These are phyloP conservation scores for Stellera chamaejasme DNA, from an alignment of 345 rosid species.

Conservation along the genomic window DNA sequence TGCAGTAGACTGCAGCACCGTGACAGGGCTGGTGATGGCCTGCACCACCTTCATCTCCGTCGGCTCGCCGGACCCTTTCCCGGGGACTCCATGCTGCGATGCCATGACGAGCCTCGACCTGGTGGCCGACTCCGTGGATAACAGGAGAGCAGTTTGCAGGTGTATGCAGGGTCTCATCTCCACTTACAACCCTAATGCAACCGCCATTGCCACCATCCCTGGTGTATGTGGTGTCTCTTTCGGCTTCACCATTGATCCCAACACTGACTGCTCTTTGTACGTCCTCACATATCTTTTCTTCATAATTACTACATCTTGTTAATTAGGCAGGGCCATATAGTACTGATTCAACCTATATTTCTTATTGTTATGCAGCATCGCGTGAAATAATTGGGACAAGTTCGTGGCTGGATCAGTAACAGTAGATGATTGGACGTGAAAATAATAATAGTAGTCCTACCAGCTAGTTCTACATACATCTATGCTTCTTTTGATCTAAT, in stretches of 20 bases:
- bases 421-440: too few relatives aligned
- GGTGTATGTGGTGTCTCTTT: constrained; percentile 67
- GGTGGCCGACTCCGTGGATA: constrained; percentile 20
- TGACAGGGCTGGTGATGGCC: constrained; percentile 33
- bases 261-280: constrained; percentile 58
- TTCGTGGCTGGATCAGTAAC: too few relatives aligned
- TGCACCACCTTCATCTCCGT: constrained; percentile 39
- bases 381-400: too few relatives aligned
- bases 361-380: too few relatives aligned
- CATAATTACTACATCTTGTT: too few relatives aligned
- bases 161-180: constrained; percentile 43
- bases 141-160: constrained; percentile 28
- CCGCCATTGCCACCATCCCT: constrained; percentile 46
- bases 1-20: constrained; percentile 42
- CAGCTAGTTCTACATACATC: too few relatives aligned
- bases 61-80: constrained; percentile 51
- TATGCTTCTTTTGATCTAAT: too few relatives aligned
- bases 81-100: constrained; percentile 40
- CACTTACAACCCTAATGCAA: constrained; percentile 38
- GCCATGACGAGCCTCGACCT: too few relatives aligned
- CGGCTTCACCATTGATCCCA: constrained; percentile 60
- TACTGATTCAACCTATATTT: too few relatives aligned
- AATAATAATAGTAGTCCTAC: too few relatives aligned
- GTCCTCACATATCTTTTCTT: not conserved
- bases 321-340: too few relatives aligned